Base-by-base conservation (phyloP, 208 protist genomes). In the Leishmania arabica region DNA sequence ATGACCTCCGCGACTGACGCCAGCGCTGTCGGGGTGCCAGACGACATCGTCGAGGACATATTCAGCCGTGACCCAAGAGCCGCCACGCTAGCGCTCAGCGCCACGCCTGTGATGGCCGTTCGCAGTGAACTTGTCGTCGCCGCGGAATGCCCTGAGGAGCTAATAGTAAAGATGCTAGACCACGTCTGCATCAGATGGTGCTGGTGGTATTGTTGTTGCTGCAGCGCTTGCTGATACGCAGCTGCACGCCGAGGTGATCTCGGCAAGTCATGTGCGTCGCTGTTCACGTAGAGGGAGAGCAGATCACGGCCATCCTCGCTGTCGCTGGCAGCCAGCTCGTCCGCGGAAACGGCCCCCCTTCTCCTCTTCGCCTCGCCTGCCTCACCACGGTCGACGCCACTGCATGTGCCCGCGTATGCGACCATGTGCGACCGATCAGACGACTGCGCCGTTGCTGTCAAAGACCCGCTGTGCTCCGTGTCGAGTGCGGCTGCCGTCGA, bases 191-290 rank as follows among this genome's bases (percentile, higher is more conserved):
- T 45, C 72, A 58, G 21, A 11, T 6, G 51, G 72, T 6, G 72
- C 72, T 58, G 72, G 51, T 58, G 72, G n/a, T 45, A 13, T 51
- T n/a, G 45, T 5, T 40, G 71, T 13, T 62, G 71, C 70, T 74
- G 70, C 45, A 11, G 27, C 70, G 62, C 62, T 42, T 58, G 70
- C 5, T 75, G 45, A 21, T 62, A 51, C 51, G 51, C 51, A 76
- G 17, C 11, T 54, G 27, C 69, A 53, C 45, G 6, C 40, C 19
- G 27, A 47, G 6, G 24, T 31, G 69, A 24, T 11, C n/a, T 47
- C 13, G 69, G 17, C 47, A 3, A 47, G 45, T 51, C 47, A 31
- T 54, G 45, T 51, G 69, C 45, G 27, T 53, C 27, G 69, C 24
- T 53, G n/a, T 31, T 51, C 45, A 34, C 13, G 69, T 19, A 51